A percentile compares a stretch with the other conserved stretches of the same genome.
phyloP scores from a whole-genome alignment of 148 eudicot species.

The Amaranthus cruentus region DNA sequence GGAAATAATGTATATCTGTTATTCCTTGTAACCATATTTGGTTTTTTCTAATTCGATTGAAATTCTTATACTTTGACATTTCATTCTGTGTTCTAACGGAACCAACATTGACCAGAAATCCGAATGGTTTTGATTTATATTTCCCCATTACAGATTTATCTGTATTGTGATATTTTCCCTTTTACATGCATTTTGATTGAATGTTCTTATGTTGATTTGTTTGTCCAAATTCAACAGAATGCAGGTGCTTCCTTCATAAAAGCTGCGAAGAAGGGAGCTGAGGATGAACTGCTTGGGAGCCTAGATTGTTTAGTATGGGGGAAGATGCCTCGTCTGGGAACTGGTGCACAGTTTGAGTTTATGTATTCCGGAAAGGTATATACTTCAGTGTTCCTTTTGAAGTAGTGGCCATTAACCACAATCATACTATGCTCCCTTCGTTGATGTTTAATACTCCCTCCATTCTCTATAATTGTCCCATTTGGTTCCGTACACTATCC shows the following conservation, averaged over 20 bases:
- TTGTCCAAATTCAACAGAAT: conserved; percentile 42
- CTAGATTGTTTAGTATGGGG: conserved; percentile 90
- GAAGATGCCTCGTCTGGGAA: conserved; percentile 68
- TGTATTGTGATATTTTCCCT: not conserved
- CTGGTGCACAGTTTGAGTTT: conserved; percentile 72
- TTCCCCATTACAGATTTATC: not conserved
- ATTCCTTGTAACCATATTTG: not conserved
- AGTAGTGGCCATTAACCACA: not conserved
- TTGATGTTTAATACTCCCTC: no score
- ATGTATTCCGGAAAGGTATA: conserved; percentile 65
- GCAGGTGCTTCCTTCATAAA: conserved; percentile 68
- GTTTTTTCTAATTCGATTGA: not conserved
- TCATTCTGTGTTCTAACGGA: not conserved
- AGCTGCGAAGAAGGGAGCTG: conserved; percentile 70
- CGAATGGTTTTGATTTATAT: not conserved
- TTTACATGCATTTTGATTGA: not conserved
- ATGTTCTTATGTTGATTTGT: conserved; percentile 1
- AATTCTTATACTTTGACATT: not conserved
- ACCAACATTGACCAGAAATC: not conserved
- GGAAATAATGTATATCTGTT: not conserved
- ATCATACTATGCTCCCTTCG: no score
- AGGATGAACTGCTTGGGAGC: conserved; percentile 72
- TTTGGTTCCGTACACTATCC: no score
- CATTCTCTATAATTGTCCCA: not conserved
- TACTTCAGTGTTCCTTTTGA: not conserved